phyloP scores from a whole-genome alignment of 495 filamentous ascomycete species.

The Pseudoneurospora amorphoporcata region DNA sequence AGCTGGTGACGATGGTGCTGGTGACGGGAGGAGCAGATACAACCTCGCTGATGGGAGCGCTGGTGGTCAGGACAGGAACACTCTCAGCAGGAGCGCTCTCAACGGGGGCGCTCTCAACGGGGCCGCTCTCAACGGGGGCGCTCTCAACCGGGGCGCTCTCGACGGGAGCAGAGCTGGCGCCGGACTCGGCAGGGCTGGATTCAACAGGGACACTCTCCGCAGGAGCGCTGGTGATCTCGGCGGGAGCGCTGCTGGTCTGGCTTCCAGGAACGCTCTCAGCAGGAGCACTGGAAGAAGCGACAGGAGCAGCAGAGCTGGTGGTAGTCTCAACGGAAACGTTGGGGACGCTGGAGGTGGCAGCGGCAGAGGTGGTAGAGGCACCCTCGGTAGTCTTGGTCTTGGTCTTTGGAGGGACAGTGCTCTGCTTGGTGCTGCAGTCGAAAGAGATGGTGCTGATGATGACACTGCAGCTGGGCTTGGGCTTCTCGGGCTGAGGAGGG shows the following conservation, averaged over 20 bases:
- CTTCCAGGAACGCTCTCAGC: slow-evolving; percentile 5
- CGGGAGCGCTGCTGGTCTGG: slow-evolving; percentile 10
- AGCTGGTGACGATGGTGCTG: slow-evolving; percentile 21
- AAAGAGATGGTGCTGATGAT: slow-evolving; percentile 71
- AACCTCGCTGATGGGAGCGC: slow-evolving; percentile 11
- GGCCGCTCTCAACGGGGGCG: slow-evolving; percentile 4
- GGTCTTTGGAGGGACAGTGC: slow-evolving; percentile 23
- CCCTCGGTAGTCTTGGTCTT: slow-evolving; percentile 14
- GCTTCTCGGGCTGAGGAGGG: slow-evolving; percentile 43
- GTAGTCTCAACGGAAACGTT: not conserved
- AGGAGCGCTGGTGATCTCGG: slow-evolving; percentile 16
- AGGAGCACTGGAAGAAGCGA: slow-evolving; percentile 10
- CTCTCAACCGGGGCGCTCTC: not conserved
- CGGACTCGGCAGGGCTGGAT: slow-evolving; percentile 7
- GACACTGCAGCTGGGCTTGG: slow-evolving; percentile 52
- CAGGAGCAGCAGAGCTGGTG: slow-evolving; percentile 7
- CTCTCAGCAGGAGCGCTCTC: slow-evolving; percentile 3
- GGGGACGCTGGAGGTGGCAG: slow-evolving; percentile 3
- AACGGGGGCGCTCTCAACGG: not conserved
- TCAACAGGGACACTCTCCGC: slow-evolving; percentile 10
- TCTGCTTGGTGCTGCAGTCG: slow-evolving; percentile 54
- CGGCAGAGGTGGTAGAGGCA: slow-evolving; percentile 10
- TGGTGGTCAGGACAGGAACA: slow-evolving; percentile 7
- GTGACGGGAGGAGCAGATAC: slow-evolving; percentile 9
- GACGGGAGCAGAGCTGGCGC: slow-evolving; percentile 4